Evolutionary conservation across 2,329 filamentous ascomycete species (phyloP).

Genomic region (Amesomyces nigricolor): DNA sequence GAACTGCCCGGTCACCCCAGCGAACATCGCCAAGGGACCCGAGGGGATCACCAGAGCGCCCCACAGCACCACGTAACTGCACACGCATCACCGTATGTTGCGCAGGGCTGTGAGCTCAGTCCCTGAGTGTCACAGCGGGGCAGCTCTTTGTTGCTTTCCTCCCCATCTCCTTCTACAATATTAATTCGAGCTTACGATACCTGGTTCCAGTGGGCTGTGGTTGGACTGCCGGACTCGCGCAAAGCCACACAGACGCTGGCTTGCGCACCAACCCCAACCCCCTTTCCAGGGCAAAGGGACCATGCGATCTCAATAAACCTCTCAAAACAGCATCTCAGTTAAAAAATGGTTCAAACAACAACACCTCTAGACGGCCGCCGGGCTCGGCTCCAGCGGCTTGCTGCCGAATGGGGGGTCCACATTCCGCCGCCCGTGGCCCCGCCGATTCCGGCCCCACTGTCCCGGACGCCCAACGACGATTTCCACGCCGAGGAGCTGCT

Average conservation of each 20-base stretch:
- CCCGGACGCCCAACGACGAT: slow-evolving; percentile 44
- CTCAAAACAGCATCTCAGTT: no score
- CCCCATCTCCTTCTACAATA: no score
- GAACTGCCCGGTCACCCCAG: no score
- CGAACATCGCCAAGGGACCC: no score
- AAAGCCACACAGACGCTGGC: no score
- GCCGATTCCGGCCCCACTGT: slow-evolving; percentile 34
- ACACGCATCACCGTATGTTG: neutral
- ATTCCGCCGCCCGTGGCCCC: slow-evolving; percentile 36
- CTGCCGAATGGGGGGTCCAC: slow-evolving; percentile 45
- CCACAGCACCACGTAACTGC: slow-evolving; percentile 14
- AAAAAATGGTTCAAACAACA: neutral
- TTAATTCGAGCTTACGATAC: no score
- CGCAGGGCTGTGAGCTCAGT: neutral
- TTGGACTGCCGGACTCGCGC: no score
- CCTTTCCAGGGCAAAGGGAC: no score
- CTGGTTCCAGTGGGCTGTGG: no score
- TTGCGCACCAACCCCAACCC: no score
- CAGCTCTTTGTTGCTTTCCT: no score
- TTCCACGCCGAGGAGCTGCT: slow-evolving; percentile 49
- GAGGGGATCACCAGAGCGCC: neutral
- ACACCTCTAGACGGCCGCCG: slow-evolving; percentile 36
- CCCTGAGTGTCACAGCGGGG: neutral
- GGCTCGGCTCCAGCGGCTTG: slow-evolving; percentile 45
- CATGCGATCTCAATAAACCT: no score